Evolutionary conservation across 1,284 basidiomycete genomes (phyloP), one percentile per base, ranked within the genome.

Genomic region (Gastroboletus turbinatus): DNA sequence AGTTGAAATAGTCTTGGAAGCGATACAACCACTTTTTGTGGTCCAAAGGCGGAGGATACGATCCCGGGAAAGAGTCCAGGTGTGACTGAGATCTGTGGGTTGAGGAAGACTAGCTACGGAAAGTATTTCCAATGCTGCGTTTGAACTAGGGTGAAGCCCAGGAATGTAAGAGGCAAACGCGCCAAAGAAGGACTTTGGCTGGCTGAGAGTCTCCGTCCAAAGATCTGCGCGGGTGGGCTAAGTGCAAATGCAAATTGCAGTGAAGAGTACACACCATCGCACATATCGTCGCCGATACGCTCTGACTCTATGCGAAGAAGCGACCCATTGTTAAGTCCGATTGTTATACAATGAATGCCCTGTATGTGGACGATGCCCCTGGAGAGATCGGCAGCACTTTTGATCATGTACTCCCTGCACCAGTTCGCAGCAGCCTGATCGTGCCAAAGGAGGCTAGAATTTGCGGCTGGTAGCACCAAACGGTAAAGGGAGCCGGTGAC

Each of bases 1-100:
- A 58, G 59, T 63, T 14, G 79, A 71, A 39, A 90, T 72, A 10
- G 73, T 67, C 66, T 82, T 85, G 27, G 82, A 82, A 33, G 83
- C 79, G 25, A 88, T 78, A 67, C 88, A 90, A 29, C 87, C 87
- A 49, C 82, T 78, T 64, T 84, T 82, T 40, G 82, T 77, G 60
- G 84, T 87, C 94, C 94, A 98, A 42, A 91, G 79, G 47, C 93
- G 82, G 44, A 97, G 77, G 52, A 88, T 88, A 54, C 88, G 82
- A 75, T 97, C 94, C 55, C 93, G 80, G n/a, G 94, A 94, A 47
- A 97, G 80, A 2, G 93, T 88, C 82, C 92, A 96, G 21, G 88
- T 74, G 59, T 90, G 79, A 13, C 80, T 81, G 55, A 88, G 77
- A 64, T 91, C 85, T 39, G 87, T 87, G 16, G 90, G 87, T 71